Percentiles rank a stretch among this genome's conserved stretches.
Conservation (phyloP, 2,329 filamentous ascomycete genomes). For the Paramyrothecium roridum region DNA sequence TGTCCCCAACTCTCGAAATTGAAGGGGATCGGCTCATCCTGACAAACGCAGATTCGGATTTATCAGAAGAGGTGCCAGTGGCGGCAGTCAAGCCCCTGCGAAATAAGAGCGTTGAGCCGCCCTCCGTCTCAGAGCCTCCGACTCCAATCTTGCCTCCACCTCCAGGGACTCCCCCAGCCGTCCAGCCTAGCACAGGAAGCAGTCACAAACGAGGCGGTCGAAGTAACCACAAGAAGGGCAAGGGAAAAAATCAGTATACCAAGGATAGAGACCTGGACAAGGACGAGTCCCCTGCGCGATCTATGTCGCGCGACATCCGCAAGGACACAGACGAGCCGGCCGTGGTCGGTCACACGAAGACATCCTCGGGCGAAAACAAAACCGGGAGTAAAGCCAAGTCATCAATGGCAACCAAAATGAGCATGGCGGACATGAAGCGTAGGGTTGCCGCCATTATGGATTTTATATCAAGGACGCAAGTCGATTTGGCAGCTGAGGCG, state of each 20-base stretch:
- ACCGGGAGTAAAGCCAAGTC: constrained; percentile 49
- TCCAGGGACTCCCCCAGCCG: constrained; percentile 39
- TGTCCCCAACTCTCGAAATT: constrained; percentile 13
- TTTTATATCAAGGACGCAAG: constrained; percentile 84
- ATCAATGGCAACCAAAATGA: constrained; percentile 63
- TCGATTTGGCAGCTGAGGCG: constrained; percentile 74
- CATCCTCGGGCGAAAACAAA: constrained; percentile 44
- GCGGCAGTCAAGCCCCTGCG: constrained; percentile 31
- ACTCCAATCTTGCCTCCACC: constrained; percentile 18
- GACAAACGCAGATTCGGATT: constrained; percentile 57
- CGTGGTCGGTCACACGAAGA: constrained; percentile 29
- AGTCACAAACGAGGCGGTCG: constrained; percentile 58
- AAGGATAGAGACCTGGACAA: constrained; percentile 71
- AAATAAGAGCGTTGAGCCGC: constrained; percentile 25
- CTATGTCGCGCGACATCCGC: constrained; percentile 48
- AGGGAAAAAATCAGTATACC: constrained; percentile 79
- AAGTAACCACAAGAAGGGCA: constrained; percentile 62
- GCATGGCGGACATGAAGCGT: constrained; percentile 84
- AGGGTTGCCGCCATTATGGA: constrained; percentile 81
- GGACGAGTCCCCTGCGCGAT: constrained; percentile 55
- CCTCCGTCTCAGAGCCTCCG: constrained; percentile 23
- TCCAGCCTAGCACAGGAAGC: constrained; percentile 40
- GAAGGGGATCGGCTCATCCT: background rate
- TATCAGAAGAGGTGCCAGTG: constrained; percentile 63
- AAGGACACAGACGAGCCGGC: constrained; percentile 30